Evolutionary conservation across 2,329 filamentous ascomycete species (phyloP).

Genomic region (Lasiodiplodia sp.): DNA sequence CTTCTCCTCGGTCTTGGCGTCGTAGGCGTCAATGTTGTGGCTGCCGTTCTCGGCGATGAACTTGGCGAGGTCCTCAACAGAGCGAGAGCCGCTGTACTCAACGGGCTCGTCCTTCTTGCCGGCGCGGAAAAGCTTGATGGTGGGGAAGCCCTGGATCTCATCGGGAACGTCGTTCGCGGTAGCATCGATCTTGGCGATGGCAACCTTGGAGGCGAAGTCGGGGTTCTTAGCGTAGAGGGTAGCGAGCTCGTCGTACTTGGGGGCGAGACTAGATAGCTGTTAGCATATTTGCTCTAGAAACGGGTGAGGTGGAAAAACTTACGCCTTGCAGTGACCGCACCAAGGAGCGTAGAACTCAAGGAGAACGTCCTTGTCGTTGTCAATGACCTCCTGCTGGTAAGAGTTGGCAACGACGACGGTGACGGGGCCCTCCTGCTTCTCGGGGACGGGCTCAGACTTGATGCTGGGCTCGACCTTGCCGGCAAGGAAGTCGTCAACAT

Average conservation of each 20-base stretch:
- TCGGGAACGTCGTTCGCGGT: slow-evolving; percentile 96
- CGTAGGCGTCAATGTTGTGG: slow-evolving; percentile 75
- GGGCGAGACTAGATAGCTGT: slow-evolving; percentile 58
- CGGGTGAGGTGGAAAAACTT: slow-evolving; percentile 38
- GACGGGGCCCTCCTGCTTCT: slow-evolving; percentile 90
- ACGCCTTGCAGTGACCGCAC: slow-evolving; percentile 75
- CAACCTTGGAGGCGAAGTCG: slow-evolving; percentile 65
- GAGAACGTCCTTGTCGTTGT: slow-evolving; percentile 95
- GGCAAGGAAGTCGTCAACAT: slow-evolving; percentile 82
- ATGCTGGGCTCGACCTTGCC: slow-evolving; percentile 95
- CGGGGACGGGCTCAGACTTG: slow-evolving; percentile 97
- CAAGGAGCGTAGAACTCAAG: slow-evolving; percentile 97
- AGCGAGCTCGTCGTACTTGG: slow-evolving; percentile 72
- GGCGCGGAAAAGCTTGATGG: slow-evolving; percentile 97
- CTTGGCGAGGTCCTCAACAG: slow-evolving; percentile 86
- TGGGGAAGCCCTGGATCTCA: slow-evolving; percentile 96
- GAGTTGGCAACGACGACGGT: slow-evolving; percentile 89
- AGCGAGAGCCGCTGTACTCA: slow-evolving; percentile 87
- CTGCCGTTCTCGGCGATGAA: slow-evolving; percentile 97
- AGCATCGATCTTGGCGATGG: slow-evolving; percentile 90
- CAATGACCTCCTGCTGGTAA: slow-evolving; percentile 89
- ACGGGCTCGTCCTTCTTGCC: slow-evolving; percentile 85
- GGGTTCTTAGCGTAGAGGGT: slow-evolving; percentile 60
- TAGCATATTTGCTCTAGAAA: slow-evolving; percentile 24
- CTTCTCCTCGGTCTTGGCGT: slow-evolving; percentile 65